These are phyloP conservation scores for Ashbya aceris DNA, from an alignment of 1,139 yeast species.

Conservation along the genomic window DNA sequence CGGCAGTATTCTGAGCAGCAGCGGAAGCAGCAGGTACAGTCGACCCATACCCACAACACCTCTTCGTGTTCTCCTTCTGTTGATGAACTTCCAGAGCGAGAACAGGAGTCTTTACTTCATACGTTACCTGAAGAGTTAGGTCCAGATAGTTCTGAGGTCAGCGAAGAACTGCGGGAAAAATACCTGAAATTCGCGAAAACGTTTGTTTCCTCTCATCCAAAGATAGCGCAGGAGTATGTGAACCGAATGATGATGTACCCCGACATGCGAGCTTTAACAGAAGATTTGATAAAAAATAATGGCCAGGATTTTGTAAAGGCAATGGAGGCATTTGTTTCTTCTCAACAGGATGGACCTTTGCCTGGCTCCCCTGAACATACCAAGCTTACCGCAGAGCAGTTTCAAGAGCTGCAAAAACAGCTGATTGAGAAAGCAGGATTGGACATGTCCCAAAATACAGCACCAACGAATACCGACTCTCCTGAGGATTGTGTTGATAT, in stretches of 20 bases:
- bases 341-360: constrained; percentile 9
- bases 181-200: constrained; percentile 26
- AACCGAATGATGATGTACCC: constrained; percentile 27
- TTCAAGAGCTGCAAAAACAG: constrained; percentile 23
- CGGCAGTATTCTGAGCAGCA: constrained; percentile 6
- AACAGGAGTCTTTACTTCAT: neutral
- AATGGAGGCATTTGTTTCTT: constrained; percentile 23
- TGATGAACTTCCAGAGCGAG: neutral
- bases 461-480: neutral
- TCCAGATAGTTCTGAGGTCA: constrained; percentile 6
- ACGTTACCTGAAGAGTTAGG: neutral
- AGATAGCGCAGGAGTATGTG: constrained; percentile 28
- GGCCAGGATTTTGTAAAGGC: constrained; percentile 27
- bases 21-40: neutral
- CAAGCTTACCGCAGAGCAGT: constrained; percentile 25
- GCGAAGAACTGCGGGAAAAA: constrained; percentile 17
- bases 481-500: constrained; percentile 13
- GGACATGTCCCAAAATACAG: neutral
- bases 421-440: constrained; percentile 20
- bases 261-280: constrained; percentile 27
- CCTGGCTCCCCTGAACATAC: constrained; percentile 19
- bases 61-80: neutral
- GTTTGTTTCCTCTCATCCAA: constrained; percentile 28
- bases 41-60: neutral
- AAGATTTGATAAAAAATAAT: constrained; percentile 25